phyloP scores from a whole-genome alignment of 2,329 filamentous ascomycete genomes.

The Bisporella sp. region DNA sequence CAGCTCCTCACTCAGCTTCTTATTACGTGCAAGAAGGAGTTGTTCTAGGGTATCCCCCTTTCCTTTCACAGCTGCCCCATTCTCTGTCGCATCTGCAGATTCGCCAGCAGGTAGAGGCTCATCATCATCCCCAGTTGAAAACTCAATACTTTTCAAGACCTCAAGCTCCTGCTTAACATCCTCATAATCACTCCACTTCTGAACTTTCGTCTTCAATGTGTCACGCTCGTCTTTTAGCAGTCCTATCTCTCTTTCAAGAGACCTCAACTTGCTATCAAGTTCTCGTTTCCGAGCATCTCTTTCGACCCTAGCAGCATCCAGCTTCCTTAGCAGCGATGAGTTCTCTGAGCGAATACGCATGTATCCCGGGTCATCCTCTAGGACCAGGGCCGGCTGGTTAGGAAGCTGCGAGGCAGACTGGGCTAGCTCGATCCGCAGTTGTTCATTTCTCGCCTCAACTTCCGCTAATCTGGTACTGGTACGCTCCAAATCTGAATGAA shows the following conservation, averaged over 20 bases:
- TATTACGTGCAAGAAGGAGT: slow-evolving; percentile 85
- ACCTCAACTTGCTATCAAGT: slow-evolving; percentile 66
- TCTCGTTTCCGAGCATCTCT: slow-evolving; percentile 74
- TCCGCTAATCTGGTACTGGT: slow-evolving; percentile 83
- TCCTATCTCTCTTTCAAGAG: slow-evolving; percentile 71
- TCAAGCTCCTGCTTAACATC: slow-evolving; percentile 94
- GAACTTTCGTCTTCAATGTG: slow-evolving; percentile 68
- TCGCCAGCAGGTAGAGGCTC: slow-evolving; percentile 42
- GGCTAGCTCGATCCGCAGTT: slow-evolving; percentile 82
- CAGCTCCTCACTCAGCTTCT: slow-evolving; percentile 90
- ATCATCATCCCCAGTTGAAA: slow-evolving; percentile 83
- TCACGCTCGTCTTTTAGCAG: slow-evolving; percentile 77
- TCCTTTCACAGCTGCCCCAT: slow-evolving; percentile 44
- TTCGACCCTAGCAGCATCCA: slow-evolving; percentile 78
- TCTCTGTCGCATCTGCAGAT: slow-evolving; percentile 29
- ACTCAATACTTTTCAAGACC: slow-evolving; percentile 95
- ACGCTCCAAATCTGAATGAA: slow-evolving; percentile 83
- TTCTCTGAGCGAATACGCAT: slow-evolving; percentile 89
- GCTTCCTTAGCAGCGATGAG: slow-evolving; percentile 79
- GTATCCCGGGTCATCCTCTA: slow-evolving; percentile 87
- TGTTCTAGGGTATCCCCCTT: slow-evolving; percentile 84
- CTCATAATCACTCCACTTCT: slow-evolving; percentile 90
- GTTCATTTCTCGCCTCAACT: slow-evolving; percentile 89
- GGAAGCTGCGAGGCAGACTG: slow-evolving; percentile 73
- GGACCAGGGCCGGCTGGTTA: slow-evolving; percentile 48